phyloP scores from a whole-genome alignment of 2,329 filamentous ascomycete genomes.

The Talaromyces islandicus region DNA sequence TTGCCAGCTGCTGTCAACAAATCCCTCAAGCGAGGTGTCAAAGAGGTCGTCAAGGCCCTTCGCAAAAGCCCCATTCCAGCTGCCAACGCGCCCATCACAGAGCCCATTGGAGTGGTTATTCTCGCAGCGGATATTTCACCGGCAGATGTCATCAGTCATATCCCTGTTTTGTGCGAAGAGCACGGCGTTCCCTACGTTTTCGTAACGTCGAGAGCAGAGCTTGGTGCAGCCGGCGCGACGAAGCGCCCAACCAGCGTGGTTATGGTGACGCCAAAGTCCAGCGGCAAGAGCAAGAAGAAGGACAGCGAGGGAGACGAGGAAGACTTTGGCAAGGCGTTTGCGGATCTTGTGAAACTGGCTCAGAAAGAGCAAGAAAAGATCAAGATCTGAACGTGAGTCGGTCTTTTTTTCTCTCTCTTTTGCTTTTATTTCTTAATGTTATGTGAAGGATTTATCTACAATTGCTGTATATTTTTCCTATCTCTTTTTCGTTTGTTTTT shows the following conservation, averaged over 20 bases:
- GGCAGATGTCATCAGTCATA: slow-evolving; percentile 97
- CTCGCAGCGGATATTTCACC: slow-evolving; percentile 97
- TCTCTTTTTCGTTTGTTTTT: slow-evolving; percentile 16
- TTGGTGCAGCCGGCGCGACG: slow-evolving; percentile 87
- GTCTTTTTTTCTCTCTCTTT: slow-evolving; percentile 1
- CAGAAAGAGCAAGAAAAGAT: slow-evolving; percentile 54
- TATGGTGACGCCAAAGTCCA: slow-evolving; percentile 60
- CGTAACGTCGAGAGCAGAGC: slow-evolving; percentile 83
- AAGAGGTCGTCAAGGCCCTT: slow-evolving; percentile 97
- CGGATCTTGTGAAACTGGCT: slow-evolving; percentile 53
- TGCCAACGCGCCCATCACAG: slow-evolving; percentile 55
- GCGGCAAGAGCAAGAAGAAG: slow-evolving; percentile 48
- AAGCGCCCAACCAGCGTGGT: slow-evolving; percentile 96
- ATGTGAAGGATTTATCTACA: neutral
- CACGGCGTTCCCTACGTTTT: slow-evolving; percentile 97
- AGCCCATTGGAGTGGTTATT: slow-evolving; percentile 71
- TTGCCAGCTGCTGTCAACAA: slow-evolving; percentile 82
- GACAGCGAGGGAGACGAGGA: slow-evolving; percentile 39
- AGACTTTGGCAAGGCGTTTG: slow-evolving; percentile 49
- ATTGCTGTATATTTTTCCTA: slow-evolving; percentile 11
- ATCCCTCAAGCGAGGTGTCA: slow-evolving; percentile 94
- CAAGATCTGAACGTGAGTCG: slow-evolving; percentile 38
- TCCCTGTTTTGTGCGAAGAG: slow-evolving; percentile 96
- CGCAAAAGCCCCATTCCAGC: slow-evolving; percentile 76
- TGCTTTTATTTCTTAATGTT: neutral